These are phyloP conservation scores for Grosmannia huntii DNA, from an alignment of 2,329 filamentous ascomycete genomes.

Conservation along the genomic window DNA sequence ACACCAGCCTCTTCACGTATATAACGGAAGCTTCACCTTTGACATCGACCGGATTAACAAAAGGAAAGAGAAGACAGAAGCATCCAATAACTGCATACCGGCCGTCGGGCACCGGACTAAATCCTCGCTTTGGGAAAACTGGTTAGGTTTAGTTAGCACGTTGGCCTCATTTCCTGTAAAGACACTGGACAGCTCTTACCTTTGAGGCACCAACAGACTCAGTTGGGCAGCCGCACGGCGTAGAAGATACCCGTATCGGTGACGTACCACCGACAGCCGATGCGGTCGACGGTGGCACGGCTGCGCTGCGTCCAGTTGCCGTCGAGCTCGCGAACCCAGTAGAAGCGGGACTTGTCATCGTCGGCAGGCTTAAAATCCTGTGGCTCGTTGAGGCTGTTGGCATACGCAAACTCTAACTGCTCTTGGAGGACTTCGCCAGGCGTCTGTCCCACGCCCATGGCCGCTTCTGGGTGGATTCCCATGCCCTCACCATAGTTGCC, in stretches of 20 bases:
- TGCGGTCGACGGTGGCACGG: slow-evolving; percentile 46
- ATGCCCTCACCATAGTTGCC: slow-evolving; percentile 2
- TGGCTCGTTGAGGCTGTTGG: slow-evolving; percentile 38
- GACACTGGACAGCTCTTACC: not conserved
- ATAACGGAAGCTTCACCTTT: not conserved
- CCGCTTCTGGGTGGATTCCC: slow-evolving; percentile 28
- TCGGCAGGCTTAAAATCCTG: slow-evolving; percentile 53
- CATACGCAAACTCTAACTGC: slow-evolving; percentile 34
- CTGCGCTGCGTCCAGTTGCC: slow-evolving; percentile 46
- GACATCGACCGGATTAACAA: not conserved
- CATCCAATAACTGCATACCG: not conserved
- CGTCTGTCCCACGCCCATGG: slow-evolving; percentile 40
- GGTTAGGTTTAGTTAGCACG: not conserved
- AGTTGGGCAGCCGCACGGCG: slow-evolving; percentile 39
- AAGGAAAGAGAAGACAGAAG: not conserved
- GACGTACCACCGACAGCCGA: slow-evolving; percentile 46
- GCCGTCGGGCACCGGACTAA: not conserved
- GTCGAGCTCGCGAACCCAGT: slow-evolving; percentile 48
- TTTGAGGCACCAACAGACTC: slow-evolving; percentile 1
- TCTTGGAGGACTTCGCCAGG: slow-evolving; percentile 31
- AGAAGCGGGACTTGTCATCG: slow-evolving; percentile 46
- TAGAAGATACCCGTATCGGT: slow-evolving; percentile 47
- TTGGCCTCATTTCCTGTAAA: not conserved
- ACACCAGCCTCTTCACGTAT: not conserved
- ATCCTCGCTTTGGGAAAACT: not conserved